phyloP scores from a whole-genome alignment of 2,329 filamentous ascomycete species.

The Byssothecium circinans region DNA sequence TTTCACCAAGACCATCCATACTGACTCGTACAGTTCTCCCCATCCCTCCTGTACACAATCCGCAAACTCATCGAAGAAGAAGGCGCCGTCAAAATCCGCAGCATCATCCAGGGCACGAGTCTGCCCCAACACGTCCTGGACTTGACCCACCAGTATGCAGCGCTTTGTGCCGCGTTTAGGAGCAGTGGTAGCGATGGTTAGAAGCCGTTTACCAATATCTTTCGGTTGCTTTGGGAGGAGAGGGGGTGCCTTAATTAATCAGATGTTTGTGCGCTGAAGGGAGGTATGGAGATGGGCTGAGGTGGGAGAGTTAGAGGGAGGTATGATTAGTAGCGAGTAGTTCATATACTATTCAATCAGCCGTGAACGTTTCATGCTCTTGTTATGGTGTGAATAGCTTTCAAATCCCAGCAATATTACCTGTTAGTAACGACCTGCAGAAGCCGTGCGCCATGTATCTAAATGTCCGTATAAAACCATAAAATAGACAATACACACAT shows the following conservation, averaged over 20 bases:
- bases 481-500: background rate
- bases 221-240: background rate
- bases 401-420: too few species aligned
- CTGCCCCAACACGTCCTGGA: conserved; percentile 91
- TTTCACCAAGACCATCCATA: background rate
- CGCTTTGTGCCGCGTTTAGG: conserved; percentile 89
- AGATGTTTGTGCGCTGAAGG: background rate
- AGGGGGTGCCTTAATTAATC: background rate
- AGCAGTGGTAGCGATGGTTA: conserved; percentile 76
- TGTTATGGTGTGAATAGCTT: background rate
- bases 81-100: conserved; percentile 93
- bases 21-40: conserved; percentile 69
- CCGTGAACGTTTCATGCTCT: background rate
- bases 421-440: too few species aligned
- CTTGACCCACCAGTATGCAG: conserved; percentile 93
- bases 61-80: conserved; percentile 95
- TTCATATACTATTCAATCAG: background rate
- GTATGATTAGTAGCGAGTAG: background rate
- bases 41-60: conserved; percentile 82
- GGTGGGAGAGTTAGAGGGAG: background rate
- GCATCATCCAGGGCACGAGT: conserved; percentile 94
- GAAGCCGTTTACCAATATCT: background rate
- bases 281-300: background rate
- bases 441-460: too few species aligned
- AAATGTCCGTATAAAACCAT: background rate